Base-by-base conservation (phyloP, 2,329 filamentous ascomycete species). In the Pyricularia pennisetigena region DNA sequence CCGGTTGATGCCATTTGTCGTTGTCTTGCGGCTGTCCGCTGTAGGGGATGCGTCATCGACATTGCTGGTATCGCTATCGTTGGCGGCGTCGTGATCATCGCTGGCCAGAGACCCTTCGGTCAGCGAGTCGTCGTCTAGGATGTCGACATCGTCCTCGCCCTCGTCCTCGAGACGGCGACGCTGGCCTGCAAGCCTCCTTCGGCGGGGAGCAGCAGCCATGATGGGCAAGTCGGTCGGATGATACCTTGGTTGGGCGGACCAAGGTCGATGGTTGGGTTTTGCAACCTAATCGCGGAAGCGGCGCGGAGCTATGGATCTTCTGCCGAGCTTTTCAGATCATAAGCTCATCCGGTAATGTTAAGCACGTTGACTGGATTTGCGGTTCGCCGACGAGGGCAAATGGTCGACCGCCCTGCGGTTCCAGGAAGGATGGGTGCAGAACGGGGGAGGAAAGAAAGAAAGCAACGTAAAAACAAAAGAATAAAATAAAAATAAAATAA, bases 101-200 rank as follows among this genome's bases (percentile, higher is more conserved):
- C 83, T 88, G 69, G 80, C 80, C 72, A 86, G 78, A 69, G 88
- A 90, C 71, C 85, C 87, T 69, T 90, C 88, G 71, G 85, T 88
- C 72, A 88, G 77, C 67, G 88, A 90, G 75, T 90, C 88, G 72
- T 90, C 87, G 72, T 89, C 87, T 57, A 85, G 69, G 35, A 72
- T 76, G 65, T 89, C 87, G 69, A 83, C 79, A 67, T 80, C 79
- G 69, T 86, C 85, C 73, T 91, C 89, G 72, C 85, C 88, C 76
- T 91, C 89, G 74, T 91, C 88, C 77, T 88, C 88, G 72, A 88
- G 83, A 73, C 88, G 86, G 76, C 89, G 87, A 74, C 89, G 86
- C 73, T 86, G 86, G 76, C 87, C 87, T 77, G 90, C 85, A 73
- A 87, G 78, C 79, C 88, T 89, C 79, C 85, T 88, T 78, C 87